Evolutionary conservation across 441 rosid species (phyloP), one percentile per base, ranked within the genome.

Genomic region (Capsella rubella): DNA sequence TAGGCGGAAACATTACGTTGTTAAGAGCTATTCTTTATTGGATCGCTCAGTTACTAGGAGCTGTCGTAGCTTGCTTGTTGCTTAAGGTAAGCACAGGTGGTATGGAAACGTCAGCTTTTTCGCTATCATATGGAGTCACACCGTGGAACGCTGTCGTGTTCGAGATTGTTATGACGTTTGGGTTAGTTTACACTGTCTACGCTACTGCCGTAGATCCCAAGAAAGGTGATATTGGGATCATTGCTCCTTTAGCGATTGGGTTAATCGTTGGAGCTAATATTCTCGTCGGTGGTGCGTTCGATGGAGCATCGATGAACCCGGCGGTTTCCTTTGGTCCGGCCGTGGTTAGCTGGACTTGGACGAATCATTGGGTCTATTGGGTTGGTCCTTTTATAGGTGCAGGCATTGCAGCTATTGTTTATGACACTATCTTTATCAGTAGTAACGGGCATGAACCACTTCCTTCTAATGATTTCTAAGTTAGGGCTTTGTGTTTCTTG

Each of bases 151-250:
- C 88, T 6, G 72, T 87, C 5, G 83, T 86, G 2, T 83, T 88
- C 10, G 92, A 88, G 83, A 84, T 88, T 32, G 87, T 86, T 32
- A 88, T 88, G 92, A 88, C 92, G n/a, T 86, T 88, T 34, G 92
- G 92, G 15, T 73, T 88, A 2, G 92, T 88, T 43, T 86, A 87
- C 80, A 87, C 88, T 1, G 89, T 84, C 28, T 87, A 87, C 2
- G 92, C 92, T 25, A 87, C 89, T 2, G 90, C 90, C 47, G 80
- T 84, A 67, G 92, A 87, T 73, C 90, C 88, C 31, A 87, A 78
- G 83, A 86, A 79, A 64, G 89, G 92, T 12, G 78, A 81, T 42
- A 34, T 83, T 11, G 92, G 92, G 7, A 77, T 74, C 13, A 78
- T 88, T 58, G 92, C 92, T 46, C 92, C 90, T 6, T 64, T 86